Conservation (phyloP, 306 rosid species). For the Castanopsis chinensis region DNA sequence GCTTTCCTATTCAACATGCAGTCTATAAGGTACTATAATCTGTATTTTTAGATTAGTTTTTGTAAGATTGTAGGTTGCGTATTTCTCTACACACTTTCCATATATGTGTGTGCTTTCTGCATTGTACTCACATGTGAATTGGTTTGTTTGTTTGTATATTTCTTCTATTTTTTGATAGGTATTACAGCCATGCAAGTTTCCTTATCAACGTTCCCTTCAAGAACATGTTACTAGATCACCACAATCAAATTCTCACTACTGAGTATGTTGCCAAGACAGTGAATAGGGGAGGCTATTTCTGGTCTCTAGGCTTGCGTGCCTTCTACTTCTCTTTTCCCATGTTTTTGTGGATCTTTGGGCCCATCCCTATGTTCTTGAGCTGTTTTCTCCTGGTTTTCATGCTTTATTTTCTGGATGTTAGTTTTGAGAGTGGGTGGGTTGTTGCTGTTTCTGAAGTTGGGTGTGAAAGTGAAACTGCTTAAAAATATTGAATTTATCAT, state of each 20-base stretch:
- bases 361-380: slow-evolving; percentile 66
- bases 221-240: slow-evolving; percentile 32
- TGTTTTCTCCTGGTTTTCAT: slow-evolving; percentile 50
- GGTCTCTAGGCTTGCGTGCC: slow-evolving; percentile 86
- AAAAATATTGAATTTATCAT: not conserved
- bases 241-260: slow-evolving; percentile 41
- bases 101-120: no score
- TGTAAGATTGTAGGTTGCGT: no score
- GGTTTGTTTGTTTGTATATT: no score
- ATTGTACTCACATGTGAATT: no score
- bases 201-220: slow-evolving; percentile 78
- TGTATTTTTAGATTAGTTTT: no score
- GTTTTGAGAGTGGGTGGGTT: slow-evolving; percentile 46
- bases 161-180: slow-evolving; percentile 27
- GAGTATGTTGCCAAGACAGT: slow-evolving; percentile 74
- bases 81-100: no score
- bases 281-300: slow-evolving; percentile 74
- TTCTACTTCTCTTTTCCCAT: slow-evolving; percentile 85
- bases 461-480: not conserved
- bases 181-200: slow-evolving; percentile 78
- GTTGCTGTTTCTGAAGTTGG: slow-evolving; percentile 35
- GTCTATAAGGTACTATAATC: slow-evolving; percentile 52
- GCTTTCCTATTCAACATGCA: slow-evolving; percentile 74
- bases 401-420: slow-evolving; percentile 69
- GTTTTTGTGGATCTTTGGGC: slow-evolving; percentile 87